Evolutionary conservation across 495 filamentous ascomycete species (phyloP).

Genomic region (Aeminium ludgeri): DNA sequence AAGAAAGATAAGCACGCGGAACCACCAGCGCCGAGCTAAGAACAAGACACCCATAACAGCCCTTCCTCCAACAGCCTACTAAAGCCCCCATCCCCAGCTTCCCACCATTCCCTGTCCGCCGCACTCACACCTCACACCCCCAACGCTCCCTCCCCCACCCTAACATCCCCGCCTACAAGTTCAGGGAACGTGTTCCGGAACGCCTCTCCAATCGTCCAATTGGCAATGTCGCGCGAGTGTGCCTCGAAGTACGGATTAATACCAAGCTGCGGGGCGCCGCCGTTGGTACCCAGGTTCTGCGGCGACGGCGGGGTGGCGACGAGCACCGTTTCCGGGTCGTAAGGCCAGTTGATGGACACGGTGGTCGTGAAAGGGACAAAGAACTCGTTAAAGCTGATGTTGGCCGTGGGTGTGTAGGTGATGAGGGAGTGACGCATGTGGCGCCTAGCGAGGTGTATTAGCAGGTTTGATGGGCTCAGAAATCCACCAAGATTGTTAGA

Average conservation of each 20-base stretch:
- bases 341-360: conserved; percentile 59
- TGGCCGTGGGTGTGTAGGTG: neutral
- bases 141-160: neutral
- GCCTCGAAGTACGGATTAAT: conserved; percentile 70
- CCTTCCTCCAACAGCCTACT: no score
- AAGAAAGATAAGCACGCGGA: no score
- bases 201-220: conserved; percentile 59
- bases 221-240: conserved; percentile 47
- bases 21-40: no score
- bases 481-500: neutral
- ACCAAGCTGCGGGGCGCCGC: conserved; percentile 39
- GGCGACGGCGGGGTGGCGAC: conserved; percentile 29
- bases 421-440: conserved; percentile 50
- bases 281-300: no score
- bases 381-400: conserved; percentile 49
- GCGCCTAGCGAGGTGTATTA: conserved; percentile 26
- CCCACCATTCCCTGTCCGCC: no score
- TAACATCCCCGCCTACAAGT: conserved; percentile 21
- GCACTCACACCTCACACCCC: no score
- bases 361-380: conserved; percentile 64
- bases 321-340: conserved; percentile 33
- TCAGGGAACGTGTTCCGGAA: conserved; percentile 48
- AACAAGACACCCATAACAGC: no score
- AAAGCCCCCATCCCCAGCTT: no score
- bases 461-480: neutral